phyloP scores from a whole-genome alignment of 441 rosid species.

The Flueggea neowawraea region DNA sequence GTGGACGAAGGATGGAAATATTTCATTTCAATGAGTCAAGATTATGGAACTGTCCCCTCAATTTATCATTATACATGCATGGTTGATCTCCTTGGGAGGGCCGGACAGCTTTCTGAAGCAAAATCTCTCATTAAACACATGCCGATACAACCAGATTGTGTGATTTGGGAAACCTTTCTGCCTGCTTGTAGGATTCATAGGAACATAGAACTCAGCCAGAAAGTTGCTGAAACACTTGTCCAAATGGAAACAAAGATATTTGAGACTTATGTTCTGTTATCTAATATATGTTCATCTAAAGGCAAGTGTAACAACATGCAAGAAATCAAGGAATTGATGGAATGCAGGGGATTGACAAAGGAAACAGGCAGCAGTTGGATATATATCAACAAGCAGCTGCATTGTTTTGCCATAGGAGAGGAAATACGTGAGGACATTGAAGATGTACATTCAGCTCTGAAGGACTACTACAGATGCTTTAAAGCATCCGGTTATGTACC shows the following conservation, averaged over 20 bases:
- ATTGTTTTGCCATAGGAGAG: slow-evolving; percentile 68
- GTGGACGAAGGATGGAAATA: slow-evolving; percentile 50
- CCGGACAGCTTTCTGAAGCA: slow-evolving; percentile 64
- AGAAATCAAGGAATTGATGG: slow-evolving; percentile 60
- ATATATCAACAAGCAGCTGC: slow-evolving; percentile 49
- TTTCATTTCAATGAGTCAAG: slow-evolving; percentile 41
- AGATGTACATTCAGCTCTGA: slow-evolving; percentile 22
- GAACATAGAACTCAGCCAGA: slow-evolving; percentile 58
- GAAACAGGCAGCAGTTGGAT: slow-evolving; percentile 80
- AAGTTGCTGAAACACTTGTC: slow-evolving; percentile 50
- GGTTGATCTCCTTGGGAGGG: slow-evolving; percentile 76
- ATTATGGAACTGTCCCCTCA: slow-evolving; percentile 44
- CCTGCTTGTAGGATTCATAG: slow-evolving; percentile 75
- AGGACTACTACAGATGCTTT: slow-evolving; percentile 15
- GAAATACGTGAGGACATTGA: slow-evolving; percentile 26
- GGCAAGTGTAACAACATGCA: slow-evolving; percentile 44
- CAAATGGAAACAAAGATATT: slow-evolving; percentile 57
- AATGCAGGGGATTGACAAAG: slow-evolving; percentile 55
- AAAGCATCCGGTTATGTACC: slow-evolving; percentile 6
- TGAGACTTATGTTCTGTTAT: slow-evolving; percentile 69
- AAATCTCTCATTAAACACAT: slow-evolving; percentile 40
- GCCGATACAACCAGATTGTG: slow-evolving; percentile 53
- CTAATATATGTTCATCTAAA: slow-evolving; percentile 55
- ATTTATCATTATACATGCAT: slow-evolving; percentile 70
- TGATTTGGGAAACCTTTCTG: slow-evolving; percentile 77